Evolutionary conservation across 2,329 filamentous ascomycete species (phyloP).

Genomic region (Didymella exigua): DNA sequence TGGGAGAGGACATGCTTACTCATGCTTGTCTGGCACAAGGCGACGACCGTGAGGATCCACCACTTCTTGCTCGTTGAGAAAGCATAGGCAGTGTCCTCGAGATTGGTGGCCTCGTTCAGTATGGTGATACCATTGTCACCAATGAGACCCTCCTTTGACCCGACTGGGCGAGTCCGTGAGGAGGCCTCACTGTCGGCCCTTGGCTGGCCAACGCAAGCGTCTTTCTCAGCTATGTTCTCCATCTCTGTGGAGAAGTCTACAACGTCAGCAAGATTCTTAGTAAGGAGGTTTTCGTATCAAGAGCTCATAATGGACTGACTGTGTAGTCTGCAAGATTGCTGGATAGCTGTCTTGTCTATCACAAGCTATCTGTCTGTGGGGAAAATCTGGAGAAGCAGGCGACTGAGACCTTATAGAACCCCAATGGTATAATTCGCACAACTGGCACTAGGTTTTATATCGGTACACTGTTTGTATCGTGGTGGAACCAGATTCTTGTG

Average conservation of each 20-base stretch:
- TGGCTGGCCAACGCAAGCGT: not conserved
- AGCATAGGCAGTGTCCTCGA: slow-evolving; percentile 49
- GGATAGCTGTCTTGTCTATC: not conserved
- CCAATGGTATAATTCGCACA: not conserved
- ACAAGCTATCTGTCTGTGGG: not conserved
- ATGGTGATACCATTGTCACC: slow-evolving; percentile 4
- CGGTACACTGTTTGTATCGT: not conserved
- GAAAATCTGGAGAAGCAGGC: not conserved
- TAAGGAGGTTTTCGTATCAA: not conserved
- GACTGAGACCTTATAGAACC: not conserved
- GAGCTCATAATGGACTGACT: not conserved
- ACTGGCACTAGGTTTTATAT: not conserved
- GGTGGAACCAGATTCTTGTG: not conserved
- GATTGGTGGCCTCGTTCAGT: slow-evolving; percentile 27
- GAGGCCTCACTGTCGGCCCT: not conserved
- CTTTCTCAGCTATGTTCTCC: slow-evolving; percentile 1
- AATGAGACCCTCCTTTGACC: not conserved
- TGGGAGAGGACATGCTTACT: slow-evolving; percentile 47
- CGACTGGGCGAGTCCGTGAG: not conserved
- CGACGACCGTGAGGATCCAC: slow-evolving; percentile 59
- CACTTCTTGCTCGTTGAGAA: slow-evolving; percentile 59
- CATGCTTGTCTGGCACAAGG: slow-evolving; percentile 59
- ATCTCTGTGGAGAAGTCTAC: not conserved
- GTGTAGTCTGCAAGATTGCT: not conserved
- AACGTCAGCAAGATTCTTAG: not conserved